These are phyloP conservation scores for Boehmeria nivea DNA, from an alignment of 306 rosid species.

Conservation along the genomic window DNA sequence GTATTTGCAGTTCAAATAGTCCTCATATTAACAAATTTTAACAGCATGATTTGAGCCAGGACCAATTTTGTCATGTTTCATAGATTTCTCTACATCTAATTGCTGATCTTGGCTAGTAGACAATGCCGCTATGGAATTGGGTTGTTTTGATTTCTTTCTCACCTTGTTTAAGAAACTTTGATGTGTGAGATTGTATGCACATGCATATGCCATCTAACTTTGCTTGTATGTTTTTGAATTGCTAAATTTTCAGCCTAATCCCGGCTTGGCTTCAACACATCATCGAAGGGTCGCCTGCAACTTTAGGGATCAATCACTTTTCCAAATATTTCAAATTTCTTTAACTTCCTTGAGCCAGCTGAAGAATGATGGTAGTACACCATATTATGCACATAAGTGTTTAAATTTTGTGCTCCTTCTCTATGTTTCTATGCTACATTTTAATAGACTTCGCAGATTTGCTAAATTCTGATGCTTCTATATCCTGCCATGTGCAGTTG, in stretches of 20 bases:
- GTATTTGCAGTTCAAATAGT: no score
- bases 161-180: background rate
- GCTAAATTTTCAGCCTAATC: constrained; percentile 62
- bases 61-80: background rate
- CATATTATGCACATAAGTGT: background rate
- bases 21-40: no score
- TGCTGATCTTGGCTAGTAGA: no score
- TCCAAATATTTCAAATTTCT: constrained; percentile 90
- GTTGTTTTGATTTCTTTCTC: background rate
- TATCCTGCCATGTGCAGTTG: constrained; percentile 47
- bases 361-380: constrained; percentile 72
- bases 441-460: background rate
- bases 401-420: background rate
- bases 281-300: constrained; percentile 97
- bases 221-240: constrained; percentile 23
- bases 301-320: constrained; percentile 90
- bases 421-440: background rate
- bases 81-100: background rate
- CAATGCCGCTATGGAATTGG: background rate
- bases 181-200: background rate
- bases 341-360: constrained; percentile 79
- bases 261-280: constrained; percentile 85
- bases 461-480: constrained; percentile 20
- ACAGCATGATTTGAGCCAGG: background rate
- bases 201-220: background rate